Base-by-base conservation (phyloP, 2,329 filamentous ascomycete species). In the Aspergillus intermedius region DNA sequence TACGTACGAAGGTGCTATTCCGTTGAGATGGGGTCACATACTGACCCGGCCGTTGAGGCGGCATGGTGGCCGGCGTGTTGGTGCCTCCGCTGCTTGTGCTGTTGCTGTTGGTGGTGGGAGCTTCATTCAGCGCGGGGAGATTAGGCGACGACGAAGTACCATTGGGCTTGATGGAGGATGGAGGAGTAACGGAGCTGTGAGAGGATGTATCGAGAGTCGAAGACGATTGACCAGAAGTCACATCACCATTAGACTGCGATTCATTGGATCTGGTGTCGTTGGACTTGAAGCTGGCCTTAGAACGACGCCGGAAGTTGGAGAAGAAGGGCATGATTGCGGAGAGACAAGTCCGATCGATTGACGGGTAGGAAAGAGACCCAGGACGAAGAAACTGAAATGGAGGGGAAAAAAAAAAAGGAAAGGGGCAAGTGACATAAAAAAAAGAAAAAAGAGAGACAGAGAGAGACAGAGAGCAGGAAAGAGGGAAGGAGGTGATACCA, bases 281-380 rank as follows among this genome's bases (percentile, higher is more conserved):
- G 32, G 64, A 61, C 30, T 60, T 77, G 70, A 90, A 85, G 74
- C 83, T 90, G 52, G 83, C 80, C 67, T 78, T 84, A 49, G 87
- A 93, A 59, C 85, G 84, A 59, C 88, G 82, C 59, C 88, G 86
- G 49, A 95, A 72, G 63, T 86, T 83, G 69, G 82, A 88, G 60
- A 93, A 77, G 63, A 94, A 88, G 40, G 84, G 66, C 74, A 76
- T 76, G 46, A 44, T 50, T 46, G 23, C 9, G 40, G 49, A 50
- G 21, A 48, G 10, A 44, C 41, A 28, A 45, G 6, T 39, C 35
- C 35, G n/a, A n/a, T 39, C n/a, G 6, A 15, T 39, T 39, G 35
- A 39, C 35, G n/a, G 35, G 17, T 19, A 15, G 17, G 13, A n/a
- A 39, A 17, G 35, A 39, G 35, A 19, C 19, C 17, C 39, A 21